phyloP scores from a whole-genome alignment of 129 eudicot species.

The Sambucus nigra region DNA sequence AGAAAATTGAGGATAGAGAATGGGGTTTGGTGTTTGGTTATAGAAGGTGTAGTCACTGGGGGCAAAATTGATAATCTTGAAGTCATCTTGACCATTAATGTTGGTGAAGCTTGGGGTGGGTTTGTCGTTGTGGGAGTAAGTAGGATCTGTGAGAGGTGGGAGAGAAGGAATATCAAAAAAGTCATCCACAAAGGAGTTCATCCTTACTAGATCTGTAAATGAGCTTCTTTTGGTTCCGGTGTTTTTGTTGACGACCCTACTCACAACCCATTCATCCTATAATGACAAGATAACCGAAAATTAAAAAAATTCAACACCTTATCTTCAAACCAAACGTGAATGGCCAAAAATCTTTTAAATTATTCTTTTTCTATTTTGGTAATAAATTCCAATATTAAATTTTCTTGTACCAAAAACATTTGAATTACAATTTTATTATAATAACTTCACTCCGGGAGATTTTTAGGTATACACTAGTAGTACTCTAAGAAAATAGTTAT shows the following conservation, averaged over 20 bases:
- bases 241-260: constrained; percentile 56
- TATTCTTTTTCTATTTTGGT: too few relatives aligned
- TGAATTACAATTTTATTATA: too few relatives aligned
- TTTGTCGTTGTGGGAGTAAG: constrained; percentile 8
- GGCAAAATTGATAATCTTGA: constrained; percentile 10
- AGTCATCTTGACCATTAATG: constrained; percentile 12
- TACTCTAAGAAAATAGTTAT: too few relatives aligned
- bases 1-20: neutral
- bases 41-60: constrained; percentile 19
- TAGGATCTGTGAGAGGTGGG: constrained; percentile 44
- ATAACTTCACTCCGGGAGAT: too few relatives aligned
- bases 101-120: constrained; percentile 5
- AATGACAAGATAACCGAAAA: neutral
- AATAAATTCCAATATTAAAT: too few relatives aligned
- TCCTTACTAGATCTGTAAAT: constrained; percentile 15
- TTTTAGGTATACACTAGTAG: too few relatives aligned
- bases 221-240: constrained; percentile 22
- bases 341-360: too few relatives aligned
- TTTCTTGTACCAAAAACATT: too few relatives aligned
- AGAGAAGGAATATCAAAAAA: constrained; percentile 37
- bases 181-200: constrained; percentile 55
- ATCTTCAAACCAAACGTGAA: neutral
- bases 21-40: neutral
- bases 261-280: constrained; percentile 74
- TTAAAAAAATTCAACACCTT: neutral